phyloP scores from a whole-genome alignment of 768 basidiomycete species.

The Boletus vinaceobasis region DNA sequence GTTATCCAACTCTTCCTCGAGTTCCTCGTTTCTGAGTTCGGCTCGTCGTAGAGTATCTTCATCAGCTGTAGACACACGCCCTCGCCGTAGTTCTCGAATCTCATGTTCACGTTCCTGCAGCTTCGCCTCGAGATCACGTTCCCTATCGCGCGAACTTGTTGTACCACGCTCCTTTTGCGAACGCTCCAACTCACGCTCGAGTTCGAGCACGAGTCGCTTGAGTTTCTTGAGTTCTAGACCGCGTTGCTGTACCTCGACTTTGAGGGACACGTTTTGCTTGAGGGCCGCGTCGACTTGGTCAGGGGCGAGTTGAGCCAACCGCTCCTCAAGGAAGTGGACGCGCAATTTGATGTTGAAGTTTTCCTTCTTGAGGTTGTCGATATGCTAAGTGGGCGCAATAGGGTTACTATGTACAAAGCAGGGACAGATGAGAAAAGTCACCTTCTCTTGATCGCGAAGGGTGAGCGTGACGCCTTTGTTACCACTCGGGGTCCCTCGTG shows the following conservation, averaged over 20 bases:
- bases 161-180: slow-evolving; percentile 51
- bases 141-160: slow-evolving; percentile 44
- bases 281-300: slow-evolving; percentile 90
- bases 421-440: slow-evolving; percentile 25
- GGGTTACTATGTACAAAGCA: not conserved
- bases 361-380: slow-evolving; percentile 94
- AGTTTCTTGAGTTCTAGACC: slow-evolving; percentile 90
- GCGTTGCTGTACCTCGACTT: slow-evolving; percentile 87
- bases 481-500: slow-evolving; percentile 25
- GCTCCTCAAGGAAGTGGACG: slow-evolving; percentile 93
- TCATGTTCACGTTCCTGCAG: slow-evolving; percentile 73
- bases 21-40: slow-evolving; percentile 60
- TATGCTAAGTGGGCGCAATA: slow-evolving; percentile 55
- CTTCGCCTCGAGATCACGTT: slow-evolving; percentile 74
- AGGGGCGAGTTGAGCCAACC: slow-evolving; percentile 82
- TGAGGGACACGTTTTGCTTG: slow-evolving; percentile 90
- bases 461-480: slow-evolving; percentile 56
- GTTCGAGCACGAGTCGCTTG: slow-evolving; percentile 82
- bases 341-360: slow-evolving; percentile 96
- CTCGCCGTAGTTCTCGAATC: slow-evolving; percentile 59
- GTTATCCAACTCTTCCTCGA: slow-evolving; percentile 73
- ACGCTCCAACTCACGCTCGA: slow-evolving; percentile 75
- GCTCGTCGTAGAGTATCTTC: slow-evolving; percentile 53
- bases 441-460: slow-evolving; percentile 95
- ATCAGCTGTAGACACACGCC: slow-evolving; percentile 39